A percentile compares a stretch with the other conserved stretches of the same genome.
phyloP scores from a whole-genome alignment of 768 basidiomycete species.

The Sutorius australiensis region DNA sequence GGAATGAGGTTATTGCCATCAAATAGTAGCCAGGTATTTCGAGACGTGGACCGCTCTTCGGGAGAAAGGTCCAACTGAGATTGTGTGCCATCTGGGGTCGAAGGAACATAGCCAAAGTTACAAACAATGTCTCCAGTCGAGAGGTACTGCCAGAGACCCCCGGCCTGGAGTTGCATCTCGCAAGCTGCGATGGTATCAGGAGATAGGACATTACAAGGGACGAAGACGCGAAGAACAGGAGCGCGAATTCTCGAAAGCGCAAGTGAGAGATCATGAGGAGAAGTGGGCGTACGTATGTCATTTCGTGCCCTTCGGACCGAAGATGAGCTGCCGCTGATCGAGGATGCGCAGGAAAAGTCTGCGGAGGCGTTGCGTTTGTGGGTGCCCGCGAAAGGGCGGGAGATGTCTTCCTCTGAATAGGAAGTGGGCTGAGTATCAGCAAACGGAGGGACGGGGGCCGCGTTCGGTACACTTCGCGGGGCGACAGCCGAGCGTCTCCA shows the following conservation, averaged over 20 bases:
- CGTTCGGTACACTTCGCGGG: not conserved
- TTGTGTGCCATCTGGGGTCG: slow-evolving; percentile 29
- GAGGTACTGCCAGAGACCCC: slow-evolving; percentile 71
- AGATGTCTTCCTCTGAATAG: slow-evolving; percentile 40
- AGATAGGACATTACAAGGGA: slow-evolving; percentile 60
- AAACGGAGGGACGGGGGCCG: slow-evolving; percentile 13
- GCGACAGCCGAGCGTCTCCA: slow-evolving; percentile 42
- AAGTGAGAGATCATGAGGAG: slow-evolving; percentile 60
- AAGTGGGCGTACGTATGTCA: slow-evolving; percentile 18
- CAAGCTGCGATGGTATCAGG: slow-evolving; percentile 47
- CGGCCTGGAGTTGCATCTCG: slow-evolving; percentile 63
- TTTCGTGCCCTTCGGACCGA: slow-evolving; percentile 11
- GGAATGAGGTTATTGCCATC: slow-evolving; percentile 60
- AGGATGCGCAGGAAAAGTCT: slow-evolving; percentile 46
- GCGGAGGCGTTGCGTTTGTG: slow-evolving; percentile 42
- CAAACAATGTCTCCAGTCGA: slow-evolving; percentile 75
- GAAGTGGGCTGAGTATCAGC: slow-evolving; percentile 24
- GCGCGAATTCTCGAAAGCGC: slow-evolving; percentile 64
- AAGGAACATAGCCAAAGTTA: slow-evolving; percentile 75
- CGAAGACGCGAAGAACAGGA: slow-evolving; percentile 70
- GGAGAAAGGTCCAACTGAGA: slow-evolving; percentile 17
- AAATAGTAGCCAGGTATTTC: slow-evolving; percentile 69
- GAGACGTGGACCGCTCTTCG: slow-evolving; percentile 18
- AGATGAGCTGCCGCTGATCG: slow-evolving; percentile 21
- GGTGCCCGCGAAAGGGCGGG: slow-evolving; percentile 31